Evolutionary conservation across 305 asterid species (phyloP).

Genomic region (Salvia sclarea): DNA sequence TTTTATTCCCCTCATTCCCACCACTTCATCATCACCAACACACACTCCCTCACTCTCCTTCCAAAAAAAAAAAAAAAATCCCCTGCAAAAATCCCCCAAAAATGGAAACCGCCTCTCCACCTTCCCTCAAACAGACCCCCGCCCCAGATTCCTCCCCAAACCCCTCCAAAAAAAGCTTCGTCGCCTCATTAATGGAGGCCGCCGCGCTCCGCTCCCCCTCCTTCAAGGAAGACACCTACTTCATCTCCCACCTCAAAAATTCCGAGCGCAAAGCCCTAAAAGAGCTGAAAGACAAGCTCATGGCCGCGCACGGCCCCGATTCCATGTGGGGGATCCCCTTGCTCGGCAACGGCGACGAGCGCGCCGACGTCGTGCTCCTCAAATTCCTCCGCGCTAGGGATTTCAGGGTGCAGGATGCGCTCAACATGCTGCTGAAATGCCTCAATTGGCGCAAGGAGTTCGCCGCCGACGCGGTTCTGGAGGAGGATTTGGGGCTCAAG

Average conservation of each 20-base stretch:
- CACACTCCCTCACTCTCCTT: too few relatives aligned
- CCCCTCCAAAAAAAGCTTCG: constrained; percentile 50
- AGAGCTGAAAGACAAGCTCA: constrained; percentile 52
- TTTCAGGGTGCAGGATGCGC: constrained; percentile 54
- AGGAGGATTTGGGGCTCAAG: constrained; percentile 69
- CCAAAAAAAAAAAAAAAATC: too few relatives aligned
- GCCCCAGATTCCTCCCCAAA: constrained; percentile 40
- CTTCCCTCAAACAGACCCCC: constrained; percentile 22
- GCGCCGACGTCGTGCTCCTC: constrained; percentile 66
- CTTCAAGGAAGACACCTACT: constrained; percentile 76
- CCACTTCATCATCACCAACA: background rate
- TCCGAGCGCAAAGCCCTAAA: constrained; percentile 64
- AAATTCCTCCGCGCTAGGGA: constrained; percentile 86
- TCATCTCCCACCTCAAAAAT: constrained; percentile 55
- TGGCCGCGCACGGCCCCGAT: constrained; percentile 31
- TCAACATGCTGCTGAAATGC: constrained; percentile 61
- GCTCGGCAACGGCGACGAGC: constrained; percentile 40
- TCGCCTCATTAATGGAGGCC: constrained; percentile 63
- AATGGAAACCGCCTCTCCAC: constrained; percentile 38
- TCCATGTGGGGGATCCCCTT: constrained; percentile 72
- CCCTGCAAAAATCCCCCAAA: background rate
- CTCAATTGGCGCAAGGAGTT: constrained; percentile 63
- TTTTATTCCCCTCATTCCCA: background rate
- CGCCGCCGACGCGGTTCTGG: constrained; percentile 55
- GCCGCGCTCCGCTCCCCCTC: constrained; percentile 66